Conservation (phyloP, 805 yeast genomes). For the Teunomyces pallodes region DNA sequence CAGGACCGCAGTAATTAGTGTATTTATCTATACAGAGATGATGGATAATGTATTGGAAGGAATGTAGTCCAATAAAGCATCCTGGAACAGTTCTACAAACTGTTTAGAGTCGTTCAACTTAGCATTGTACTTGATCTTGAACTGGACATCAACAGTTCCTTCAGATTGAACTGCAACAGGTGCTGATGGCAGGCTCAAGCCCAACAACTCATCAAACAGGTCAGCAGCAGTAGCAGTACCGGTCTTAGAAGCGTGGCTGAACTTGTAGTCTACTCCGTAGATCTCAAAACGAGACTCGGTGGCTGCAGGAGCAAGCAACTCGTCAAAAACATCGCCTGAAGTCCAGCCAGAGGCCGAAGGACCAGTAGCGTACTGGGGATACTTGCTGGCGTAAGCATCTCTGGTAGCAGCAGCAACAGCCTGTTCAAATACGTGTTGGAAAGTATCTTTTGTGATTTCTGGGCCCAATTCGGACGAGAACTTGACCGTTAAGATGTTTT, state of each 20-base stretch:
- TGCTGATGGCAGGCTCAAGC: conserved; percentile 14
- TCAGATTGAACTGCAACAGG: conserved; percentile 8
- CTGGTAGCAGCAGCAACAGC: conserved; percentile 27
- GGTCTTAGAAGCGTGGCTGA: conserved; percentile 7
- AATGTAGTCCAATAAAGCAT: conserved; percentile 29
- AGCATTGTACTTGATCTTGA: conserved; percentile 32
- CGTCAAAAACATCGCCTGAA: conserved; percentile 35
- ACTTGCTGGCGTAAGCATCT: conserved; percentile 29
- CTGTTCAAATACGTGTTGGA: conserved; percentile 29
- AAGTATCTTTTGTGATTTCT: conserved; percentile 22
- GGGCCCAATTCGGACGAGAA: conserved; percentile 27
- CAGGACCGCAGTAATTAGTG: no score
- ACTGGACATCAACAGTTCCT: conserved; percentile 26
- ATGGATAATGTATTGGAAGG: conserved; percentile 23
- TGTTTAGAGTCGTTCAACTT: conserved; percentile 34
- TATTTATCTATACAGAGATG: conserved; percentile 2
- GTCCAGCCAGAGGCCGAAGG: conserved; percentile 20
- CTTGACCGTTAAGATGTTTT: conserved; percentile 24
- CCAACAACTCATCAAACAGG: conserved; percentile 34
- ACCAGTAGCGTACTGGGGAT: conserved; percentile 35
- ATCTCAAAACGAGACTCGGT: conserved; percentile 36
- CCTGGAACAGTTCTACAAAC: conserved; percentile 35
- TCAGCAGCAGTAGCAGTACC: conserved; percentile 9
- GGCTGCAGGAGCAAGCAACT: conserved; percentile 35
- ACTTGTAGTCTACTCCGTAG: conserved; percentile 25